Evolutionary conservation across 306 rosid species (phyloP).

Genomic region (Vicia faba): DNA sequence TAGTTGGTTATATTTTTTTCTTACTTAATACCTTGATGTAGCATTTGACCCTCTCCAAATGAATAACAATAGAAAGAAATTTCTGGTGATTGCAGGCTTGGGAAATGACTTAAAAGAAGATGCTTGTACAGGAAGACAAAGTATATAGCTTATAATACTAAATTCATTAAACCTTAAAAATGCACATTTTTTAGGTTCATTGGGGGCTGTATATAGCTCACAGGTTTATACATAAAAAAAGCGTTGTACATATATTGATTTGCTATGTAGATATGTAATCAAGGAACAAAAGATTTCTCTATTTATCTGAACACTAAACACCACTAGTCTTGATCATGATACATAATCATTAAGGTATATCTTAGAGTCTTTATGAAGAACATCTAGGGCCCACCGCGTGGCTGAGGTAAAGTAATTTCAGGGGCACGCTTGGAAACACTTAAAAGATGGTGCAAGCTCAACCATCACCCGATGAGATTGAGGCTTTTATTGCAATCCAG

Average conservation of each 20-base stretch:
- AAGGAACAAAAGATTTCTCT: too few species aligned
- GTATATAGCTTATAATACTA: constrained; percentile 2
- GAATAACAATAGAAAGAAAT: background rate
- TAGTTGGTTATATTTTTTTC: background rate
- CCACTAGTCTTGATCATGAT: too few species aligned
- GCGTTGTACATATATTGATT: constrained; percentile 39
- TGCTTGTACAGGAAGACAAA: constrained; percentile 34
- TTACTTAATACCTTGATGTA: background rate
- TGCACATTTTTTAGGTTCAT: constrained; percentile 36
- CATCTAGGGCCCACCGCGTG: too few species aligned
- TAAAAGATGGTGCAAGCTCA: too few species aligned
- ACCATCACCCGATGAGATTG: too few species aligned
- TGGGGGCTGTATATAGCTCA: constrained; percentile 37
- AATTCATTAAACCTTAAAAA: constrained; percentile 32
- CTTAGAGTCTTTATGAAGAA: too few species aligned
- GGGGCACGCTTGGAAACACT: too few species aligned
- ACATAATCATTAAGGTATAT: too few species aligned
- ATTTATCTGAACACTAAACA: too few species aligned
- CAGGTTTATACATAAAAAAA: constrained; percentile 27
- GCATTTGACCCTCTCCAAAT: background rate
- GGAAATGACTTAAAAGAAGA: constrained; percentile 60
- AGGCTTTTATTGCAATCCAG: too few species aligned
- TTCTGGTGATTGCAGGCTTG: constrained; percentile 69
- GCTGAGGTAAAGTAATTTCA: too few species aligned
- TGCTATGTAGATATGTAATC: constrained; percentile 12